These are phyloP conservation scores for Madurella mycetomatis DNA, from an alignment of 2,329 filamentous ascomycete genomes.

Conservation along the genomic window DNA sequence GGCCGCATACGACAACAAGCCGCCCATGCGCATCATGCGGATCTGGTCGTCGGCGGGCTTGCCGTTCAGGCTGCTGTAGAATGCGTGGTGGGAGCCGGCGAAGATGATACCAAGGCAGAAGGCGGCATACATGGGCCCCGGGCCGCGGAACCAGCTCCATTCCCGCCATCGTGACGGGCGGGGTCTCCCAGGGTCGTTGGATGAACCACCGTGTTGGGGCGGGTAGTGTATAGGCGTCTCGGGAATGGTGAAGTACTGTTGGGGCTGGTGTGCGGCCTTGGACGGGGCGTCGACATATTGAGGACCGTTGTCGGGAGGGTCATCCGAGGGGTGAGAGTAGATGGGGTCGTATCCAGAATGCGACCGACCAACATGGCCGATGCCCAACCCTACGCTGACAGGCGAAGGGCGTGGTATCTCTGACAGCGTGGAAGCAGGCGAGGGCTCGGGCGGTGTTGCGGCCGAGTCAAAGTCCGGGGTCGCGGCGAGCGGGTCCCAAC, in stretches of 20 bases:
- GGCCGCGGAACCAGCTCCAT: constrained; percentile 14
- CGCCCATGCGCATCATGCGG: constrained; percentile 23
- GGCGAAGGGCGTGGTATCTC: neutral
- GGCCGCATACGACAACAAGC: constrained; percentile 20
- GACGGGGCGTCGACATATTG: neutral
- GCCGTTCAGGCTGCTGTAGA: constrained; percentile 19
- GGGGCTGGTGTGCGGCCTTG: neutral
- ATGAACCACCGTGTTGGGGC: neutral
- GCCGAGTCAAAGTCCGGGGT: constrained; percentile 7
- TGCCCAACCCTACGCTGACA: constrained; percentile 11
- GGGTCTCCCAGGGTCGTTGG: neutral
- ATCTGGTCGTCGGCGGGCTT: constrained; percentile 24
- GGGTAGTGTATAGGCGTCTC: constrained; percentile 6
- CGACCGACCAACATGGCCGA: neutral
- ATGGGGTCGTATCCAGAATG: neutral
- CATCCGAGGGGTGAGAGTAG: neutral
- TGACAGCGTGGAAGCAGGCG: neutral
- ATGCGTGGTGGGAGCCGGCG: constrained; percentile 21
- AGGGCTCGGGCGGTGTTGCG: neutral
- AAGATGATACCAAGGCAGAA: constrained; percentile 19
- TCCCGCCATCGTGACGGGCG: neutral
- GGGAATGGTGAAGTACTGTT: neutral
- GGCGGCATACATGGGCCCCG: constrained; percentile 22
- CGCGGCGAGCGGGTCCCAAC: constrained; percentile 7
- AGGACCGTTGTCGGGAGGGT: neutral